Evolutionary conservation across 176 grass and related monocot species (phyloP), one percentile per base, ranked within the genome.

Genomic region (Phoenix dactylifera): DNA sequence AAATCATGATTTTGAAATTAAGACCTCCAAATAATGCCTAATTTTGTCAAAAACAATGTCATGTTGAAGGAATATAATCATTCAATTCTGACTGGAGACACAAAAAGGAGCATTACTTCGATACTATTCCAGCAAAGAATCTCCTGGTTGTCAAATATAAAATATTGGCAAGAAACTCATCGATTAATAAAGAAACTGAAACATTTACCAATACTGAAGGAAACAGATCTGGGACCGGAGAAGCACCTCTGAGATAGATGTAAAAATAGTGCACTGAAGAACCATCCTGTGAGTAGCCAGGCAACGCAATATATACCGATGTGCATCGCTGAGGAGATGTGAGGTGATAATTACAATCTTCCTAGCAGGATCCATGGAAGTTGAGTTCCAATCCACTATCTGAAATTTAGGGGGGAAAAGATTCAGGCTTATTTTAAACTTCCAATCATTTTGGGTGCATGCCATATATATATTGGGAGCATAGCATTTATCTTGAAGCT

Each of bases 271-370:
- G 78, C 84, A 97, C 75, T 74, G 71, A 49, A 67, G 86, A 79
- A 97, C 52, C 44, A 66, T 73, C 73, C 39, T 78, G 77, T 88
- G 78, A 70, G 66, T 90, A 70, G 75, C 76, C 59, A 97, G 76
- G 78, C 83, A 85, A 66, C 84, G 87, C 71, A 97, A 35, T 84
- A 91, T 85, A 75, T 91, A 91, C 55, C 84, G 80, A 79, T 97
- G 93, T 17, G 84, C 85, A 72, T 92, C 93, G 76, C 84, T 98
- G 26, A 98, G 81, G 72, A 97, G 80, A 59, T 73, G 72, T 55
- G 84, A 88, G 60, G 81, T 91, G 30, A 97, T 79, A 57, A 85
- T 70, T 68, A 85, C 76, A 67, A 90, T 76, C 78, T 88, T 98
- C 62, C 22, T 92, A 68, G 76, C 69, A 77, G 87, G 84, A 62